Base-by-base conservation (phyloP, 2,329 filamentous ascomycete genomes). In the Cladosporium sp. region DNA sequence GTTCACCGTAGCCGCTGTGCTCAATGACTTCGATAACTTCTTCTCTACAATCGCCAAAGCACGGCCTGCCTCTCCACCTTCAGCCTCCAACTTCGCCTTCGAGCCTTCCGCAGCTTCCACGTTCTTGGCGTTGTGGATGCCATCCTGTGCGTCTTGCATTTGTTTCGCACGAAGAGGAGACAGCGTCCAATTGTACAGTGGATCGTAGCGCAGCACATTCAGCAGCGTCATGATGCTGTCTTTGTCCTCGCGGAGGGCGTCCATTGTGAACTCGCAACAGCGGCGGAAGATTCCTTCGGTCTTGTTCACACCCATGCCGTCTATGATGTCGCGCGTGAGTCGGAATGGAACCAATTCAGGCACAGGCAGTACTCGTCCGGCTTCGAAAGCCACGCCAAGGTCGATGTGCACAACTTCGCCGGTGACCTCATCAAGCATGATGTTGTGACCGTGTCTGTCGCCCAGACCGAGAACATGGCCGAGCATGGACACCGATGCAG, bases 151-250 rank as follows among this genome's bases (percentile, higher is more conserved):
- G 71, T 89, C 86, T 73, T 90, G 88, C 84, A 90, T 89, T 64
- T 85, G 84, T 76, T 87, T 88, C 65, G 88, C 85, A 59, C 88
- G 84, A 18, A 89, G 77, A 0, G 88, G 87, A 12, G 92, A 95
- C 65, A 97, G 89, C 41, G 92, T 94, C 95, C 95, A 99, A 68
- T 89, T 95, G 78, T 98, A 96, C 68, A 99, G 81, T 1, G 95
- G 96, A 83, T 99, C 95, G 79, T 97, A 98, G n/a, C 96, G 90
- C 67, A 99, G 82, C 26, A 99, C 96, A 75, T 99, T 96, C 24
- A 99, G 87, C 63, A 99, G 93, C 0, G 95, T 98, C 93, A 97
- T 98, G 80, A 99, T 99, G 54, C 91, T 93, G 76, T 97, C 96
- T 14, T 92, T 92, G 77, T 99, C 95, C 73, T 96, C 91, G n/a